phyloP scores from a whole-genome alignment of 805 yeast genomes.

The Wickerhamiella hasegawae region DNA sequence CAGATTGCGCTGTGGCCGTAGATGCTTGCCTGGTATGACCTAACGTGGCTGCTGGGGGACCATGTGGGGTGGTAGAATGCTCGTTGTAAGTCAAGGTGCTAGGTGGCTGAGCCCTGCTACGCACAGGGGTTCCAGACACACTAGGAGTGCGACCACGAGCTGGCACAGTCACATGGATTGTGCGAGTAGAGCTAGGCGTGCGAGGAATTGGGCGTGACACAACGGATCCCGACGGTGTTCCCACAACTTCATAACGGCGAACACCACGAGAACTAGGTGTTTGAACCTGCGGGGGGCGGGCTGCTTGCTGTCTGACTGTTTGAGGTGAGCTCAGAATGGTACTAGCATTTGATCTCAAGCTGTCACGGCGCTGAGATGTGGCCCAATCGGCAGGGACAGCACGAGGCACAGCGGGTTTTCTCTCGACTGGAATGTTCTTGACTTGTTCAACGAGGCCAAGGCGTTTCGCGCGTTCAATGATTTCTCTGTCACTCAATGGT shows the following conservation, averaged over 20 bases:
- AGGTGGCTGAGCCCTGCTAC: neutral
- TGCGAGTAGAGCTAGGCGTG: neutral
- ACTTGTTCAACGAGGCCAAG: neutral
- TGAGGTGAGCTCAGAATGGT: neutral
- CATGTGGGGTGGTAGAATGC: no score
- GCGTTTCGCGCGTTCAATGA: conserved; percentile 1
- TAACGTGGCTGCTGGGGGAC: neutral
- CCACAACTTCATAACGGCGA: neutral
- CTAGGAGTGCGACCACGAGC: neutral
- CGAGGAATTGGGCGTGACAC: neutral
- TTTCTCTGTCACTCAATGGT: conserved; percentile 1
- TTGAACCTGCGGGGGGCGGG: neutral
- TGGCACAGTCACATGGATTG: neutral
- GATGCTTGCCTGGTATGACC: no score
- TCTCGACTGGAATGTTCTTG: neutral
- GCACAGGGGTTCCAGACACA: neutral
- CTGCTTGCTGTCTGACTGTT: neutral
- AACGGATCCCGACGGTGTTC: neutral
- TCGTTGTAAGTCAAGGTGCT: neutral
- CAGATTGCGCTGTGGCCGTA: no score
- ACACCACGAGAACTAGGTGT: neutral
- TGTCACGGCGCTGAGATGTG: neutral
- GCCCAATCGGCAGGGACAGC: no score
- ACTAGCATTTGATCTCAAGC: neutral
- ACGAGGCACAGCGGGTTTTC: neutral